phyloP scores from a whole-genome alignment of 2,329 filamentous ascomycete genomes.

The Paecilomyces sp. region DNA sequence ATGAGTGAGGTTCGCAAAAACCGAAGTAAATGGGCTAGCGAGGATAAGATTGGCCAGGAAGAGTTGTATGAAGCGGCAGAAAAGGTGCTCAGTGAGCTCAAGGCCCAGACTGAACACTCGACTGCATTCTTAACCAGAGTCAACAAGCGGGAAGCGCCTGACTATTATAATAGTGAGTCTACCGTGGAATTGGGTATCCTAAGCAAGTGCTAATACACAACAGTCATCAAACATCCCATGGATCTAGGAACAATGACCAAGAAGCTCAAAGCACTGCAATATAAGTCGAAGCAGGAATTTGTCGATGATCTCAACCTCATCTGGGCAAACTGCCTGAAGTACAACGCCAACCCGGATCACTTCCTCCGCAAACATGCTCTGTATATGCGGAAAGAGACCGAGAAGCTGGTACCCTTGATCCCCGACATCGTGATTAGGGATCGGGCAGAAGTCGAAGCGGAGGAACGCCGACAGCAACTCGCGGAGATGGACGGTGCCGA shows the following conservation, averaged over 20 bases:
- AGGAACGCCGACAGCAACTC: constrained; percentile 71
- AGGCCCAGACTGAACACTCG: constrained; percentile 94
- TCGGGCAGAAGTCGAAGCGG: constrained; percentile 87
- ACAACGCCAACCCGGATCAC: constrained; percentile 85
- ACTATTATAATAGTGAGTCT: constrained; percentile 79
- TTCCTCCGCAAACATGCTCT: constrained; percentile 87
- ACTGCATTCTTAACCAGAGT: constrained; percentile 91
- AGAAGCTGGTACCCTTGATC: constrained; percentile 91
- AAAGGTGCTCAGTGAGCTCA: constrained; percentile 93
- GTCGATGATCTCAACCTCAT: constrained; percentile 90
- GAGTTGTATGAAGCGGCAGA: constrained; percentile 95
- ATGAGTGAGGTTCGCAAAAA: constrained; percentile 99
- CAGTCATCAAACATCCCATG: constrained; percentile 95
- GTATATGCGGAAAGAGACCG: constrained; percentile 94
- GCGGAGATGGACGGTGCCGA: constrained; percentile 77
- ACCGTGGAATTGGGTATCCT: background rate
- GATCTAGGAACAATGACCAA: constrained; percentile 97
- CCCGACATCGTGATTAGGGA: constrained; percentile 87
- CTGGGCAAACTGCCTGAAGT: constrained; percentile 94
- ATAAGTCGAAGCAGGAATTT: constrained; percentile 90
- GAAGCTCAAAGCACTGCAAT: constrained; percentile 74
- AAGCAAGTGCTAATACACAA: constrained; percentile 14
- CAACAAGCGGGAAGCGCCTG: constrained; percentile 93
- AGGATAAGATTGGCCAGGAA: constrained; percentile 95
- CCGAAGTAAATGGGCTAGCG: constrained; percentile 96